These are phyloP conservation scores for Scheffersomyces insectosa DNA, from an alignment of 1,139 yeast genomes.

Conservation along the genomic window DNA sequence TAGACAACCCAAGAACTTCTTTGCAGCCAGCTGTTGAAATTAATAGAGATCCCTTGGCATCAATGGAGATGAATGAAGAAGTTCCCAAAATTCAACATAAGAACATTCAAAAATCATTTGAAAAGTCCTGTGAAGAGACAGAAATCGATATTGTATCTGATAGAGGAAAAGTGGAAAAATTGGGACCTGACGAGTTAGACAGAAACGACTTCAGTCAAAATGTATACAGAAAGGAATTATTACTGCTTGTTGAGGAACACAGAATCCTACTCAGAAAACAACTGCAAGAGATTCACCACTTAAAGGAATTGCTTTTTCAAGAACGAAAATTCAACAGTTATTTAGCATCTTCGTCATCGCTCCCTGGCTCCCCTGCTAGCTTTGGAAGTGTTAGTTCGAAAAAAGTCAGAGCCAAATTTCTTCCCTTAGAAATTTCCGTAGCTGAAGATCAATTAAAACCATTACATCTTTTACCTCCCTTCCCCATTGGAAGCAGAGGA, in stretches of 20 bases:
- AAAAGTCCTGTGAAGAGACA: not conserved
- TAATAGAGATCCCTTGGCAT: not conserved
- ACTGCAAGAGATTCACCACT: slow-evolving; percentile 28
- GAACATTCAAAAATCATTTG: not conserved
- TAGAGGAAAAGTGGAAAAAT: not conserved
- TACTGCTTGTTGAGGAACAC: slow-evolving; percentile 26
- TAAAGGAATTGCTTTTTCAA: slow-evolving; percentile 24
- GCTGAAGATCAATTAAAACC: slow-evolving; percentile 1
- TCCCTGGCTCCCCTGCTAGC: not conserved
- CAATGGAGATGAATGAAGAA: not conserved
- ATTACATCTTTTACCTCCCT: slow-evolving; percentile 17
- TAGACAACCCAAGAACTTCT: not conserved
- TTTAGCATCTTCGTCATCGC: slow-evolving; percentile 14
- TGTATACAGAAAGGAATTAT: slow-evolving; percentile 25
- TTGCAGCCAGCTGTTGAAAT: too few species aligned
- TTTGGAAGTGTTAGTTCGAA: not conserved
- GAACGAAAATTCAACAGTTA: slow-evolving; percentile 21
- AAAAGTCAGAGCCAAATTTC: slow-evolving; percentile 15
- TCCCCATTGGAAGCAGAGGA: slow-evolving; percentile 7
- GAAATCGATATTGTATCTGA: not conserved
- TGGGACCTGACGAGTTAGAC: not conserved
- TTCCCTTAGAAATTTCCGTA: slow-evolving; percentile 19
- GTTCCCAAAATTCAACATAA: not conserved
- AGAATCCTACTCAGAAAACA: slow-evolving; percentile 26
- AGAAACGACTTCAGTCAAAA: slow-evolving; percentile 6